Conservation (phyloP, 129 eudicot genomes). For the Arctium minus region DNA sequence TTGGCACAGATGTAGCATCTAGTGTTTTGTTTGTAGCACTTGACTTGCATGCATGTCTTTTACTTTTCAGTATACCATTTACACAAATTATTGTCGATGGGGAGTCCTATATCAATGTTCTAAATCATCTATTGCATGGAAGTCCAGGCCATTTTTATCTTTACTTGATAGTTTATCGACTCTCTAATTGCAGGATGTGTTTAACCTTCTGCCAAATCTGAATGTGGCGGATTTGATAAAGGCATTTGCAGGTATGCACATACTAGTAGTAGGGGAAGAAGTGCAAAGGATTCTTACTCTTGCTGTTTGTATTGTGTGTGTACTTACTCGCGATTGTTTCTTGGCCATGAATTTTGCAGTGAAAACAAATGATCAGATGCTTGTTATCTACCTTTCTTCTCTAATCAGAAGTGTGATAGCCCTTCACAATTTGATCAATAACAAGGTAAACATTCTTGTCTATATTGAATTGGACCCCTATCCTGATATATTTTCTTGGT, state of each 20-base stretch:
- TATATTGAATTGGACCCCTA: not conserved
- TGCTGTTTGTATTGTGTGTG: not conserved
- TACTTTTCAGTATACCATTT: no score
- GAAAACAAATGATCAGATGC: conserved; percentile 97
- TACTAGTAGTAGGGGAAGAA: not conserved
- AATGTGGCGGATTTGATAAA: conserved; percentile 81
- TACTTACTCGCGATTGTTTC: not conserved
- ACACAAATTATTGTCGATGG: no score
- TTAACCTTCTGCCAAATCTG: conserved; percentile 89
- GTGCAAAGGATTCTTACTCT: not conserved
- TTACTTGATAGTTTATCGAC: not conserved
- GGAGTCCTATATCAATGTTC: no score
- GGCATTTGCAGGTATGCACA: conserved; percentile 77
- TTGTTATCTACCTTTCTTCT: conserved; percentile 91
- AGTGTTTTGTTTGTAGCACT: no score
- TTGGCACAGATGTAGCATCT: no score
- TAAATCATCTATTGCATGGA: not conserved
- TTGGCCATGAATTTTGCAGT: conserved; percentile 41
- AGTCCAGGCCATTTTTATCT: not conserved
- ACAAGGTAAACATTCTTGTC: conserved; percentile 52
- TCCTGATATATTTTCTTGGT: not conserved
- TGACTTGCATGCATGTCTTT: no score
- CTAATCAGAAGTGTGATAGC: conserved; percentile 95
- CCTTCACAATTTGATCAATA: conserved; percentile 92
- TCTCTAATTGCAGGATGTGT: conserved; percentile 67